Percentiles rank a stretch among this genome's conserved stretches.
Conservation (phyloP, 371 early-diverging fungal genomes). For the Rhizopus sp. region DNA sequence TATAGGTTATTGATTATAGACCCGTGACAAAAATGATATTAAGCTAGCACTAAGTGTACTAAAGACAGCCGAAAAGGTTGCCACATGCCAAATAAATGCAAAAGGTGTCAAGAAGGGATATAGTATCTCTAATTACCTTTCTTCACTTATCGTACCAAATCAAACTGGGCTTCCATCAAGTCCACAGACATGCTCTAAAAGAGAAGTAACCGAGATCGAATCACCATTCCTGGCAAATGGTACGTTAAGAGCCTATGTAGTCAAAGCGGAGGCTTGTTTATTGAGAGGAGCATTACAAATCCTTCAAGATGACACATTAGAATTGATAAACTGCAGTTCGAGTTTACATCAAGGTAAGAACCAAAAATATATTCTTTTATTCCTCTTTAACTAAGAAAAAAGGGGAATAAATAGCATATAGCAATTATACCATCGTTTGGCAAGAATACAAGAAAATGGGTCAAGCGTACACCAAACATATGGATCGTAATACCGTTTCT, state of each 20-base stretch:
- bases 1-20: slow-evolving; percentile 24
- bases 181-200: slow-evolving; percentile 8
- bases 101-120: slow-evolving; percentile 37
- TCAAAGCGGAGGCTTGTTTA: slow-evolving; percentile 55
- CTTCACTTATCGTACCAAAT: slow-evolving; percentile 13
- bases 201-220: background rate
- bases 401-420: slow-evolving; percentile 22
- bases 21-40: slow-evolving; percentile 51
- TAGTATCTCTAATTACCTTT: slow-evolving; percentile 19
- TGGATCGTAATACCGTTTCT: slow-evolving; percentile 40
- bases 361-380: background rate
- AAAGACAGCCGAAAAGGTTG: slow-evolving; percentile 38
- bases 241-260: slow-evolving; percentile 51
- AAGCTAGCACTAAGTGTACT: slow-evolving; percentile 44
- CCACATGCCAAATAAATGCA: slow-evolving; percentile 44
- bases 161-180: slow-evolving; percentile 24
- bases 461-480: slow-evolving; percentile 29
- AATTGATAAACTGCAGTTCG: slow-evolving; percentile 52
- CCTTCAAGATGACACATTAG: slow-evolving; percentile 48
- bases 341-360: slow-evolving; percentile 54
- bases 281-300: slow-evolving; percentile 51
- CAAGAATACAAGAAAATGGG: slow-evolving; percentile 42
- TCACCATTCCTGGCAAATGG: slow-evolving; percentile 45
- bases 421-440: slow-evolving; percentile 34
- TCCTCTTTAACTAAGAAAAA: background rate